Evolutionary conservation across 495 filamentous ascomycete genomes (phyloP), one percentile per base, ranked within the genome.

Genomic region (Aspergillus asperescens): DNA sequence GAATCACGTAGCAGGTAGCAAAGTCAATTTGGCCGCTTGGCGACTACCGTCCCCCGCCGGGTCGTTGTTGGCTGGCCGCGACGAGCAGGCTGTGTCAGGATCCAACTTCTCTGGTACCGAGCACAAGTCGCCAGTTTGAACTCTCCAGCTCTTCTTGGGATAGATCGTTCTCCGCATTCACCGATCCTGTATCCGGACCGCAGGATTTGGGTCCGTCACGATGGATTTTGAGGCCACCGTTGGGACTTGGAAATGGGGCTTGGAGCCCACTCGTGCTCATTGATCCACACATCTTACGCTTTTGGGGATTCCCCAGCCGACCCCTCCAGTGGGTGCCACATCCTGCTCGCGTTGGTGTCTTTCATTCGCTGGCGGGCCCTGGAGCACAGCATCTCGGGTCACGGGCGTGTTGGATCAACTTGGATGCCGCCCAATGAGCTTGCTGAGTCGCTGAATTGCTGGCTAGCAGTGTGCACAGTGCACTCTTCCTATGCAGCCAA

Each of bases 281-380:
- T 57, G 57, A n/a, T n/a, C n/a, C n/a, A n/a, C n/a, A n/a, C n/a
- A n/a, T n/a, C 50, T 55, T 58, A 54, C 55, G 43, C 58, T 55
- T 59, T 62, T 61, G 61, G 50, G 54, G 61, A 55, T 54, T 61
- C 52, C 61, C 55, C 58, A 50, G 57, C 53, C 58, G 55, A n/a
- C n/a, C 52, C 25, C 49, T 54, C 24, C 51, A 49, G 61, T 43
- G 47, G 43, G 38, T n/a, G n/a, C 38, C 41, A 44, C 24, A 44
- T 24, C 41, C 23, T 35, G 50, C 19, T 23, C 23, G 34, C 37
- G 46, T 12, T 22, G 29, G 29, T 25, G 52, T 42, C 18, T 31
- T 20, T 15, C 15, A 32, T 25, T 24, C 50, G n/a, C 57, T 50
- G 35, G 49, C 46, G 47, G 52, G 52, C 43, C 44, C 54, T 54